Evolutionary conservation across 2,329 filamentous ascomycete genomes (phyloP).

Genomic region (Botrytis fragariae): DNA sequence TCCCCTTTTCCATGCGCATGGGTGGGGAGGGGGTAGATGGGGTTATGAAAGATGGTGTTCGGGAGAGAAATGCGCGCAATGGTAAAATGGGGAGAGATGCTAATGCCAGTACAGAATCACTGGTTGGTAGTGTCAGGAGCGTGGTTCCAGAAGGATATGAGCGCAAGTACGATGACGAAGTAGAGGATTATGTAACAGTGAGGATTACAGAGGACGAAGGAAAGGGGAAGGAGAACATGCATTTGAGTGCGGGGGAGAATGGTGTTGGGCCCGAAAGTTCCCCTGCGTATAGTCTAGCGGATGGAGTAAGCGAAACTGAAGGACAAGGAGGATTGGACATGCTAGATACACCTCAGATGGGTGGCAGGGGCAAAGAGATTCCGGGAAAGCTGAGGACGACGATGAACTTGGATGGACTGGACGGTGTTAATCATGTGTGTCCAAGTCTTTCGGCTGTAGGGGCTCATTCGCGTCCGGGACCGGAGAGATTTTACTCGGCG

Average conservation of each 20-base stretch:
- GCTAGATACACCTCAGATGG: background rate
- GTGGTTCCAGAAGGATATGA: background rate
- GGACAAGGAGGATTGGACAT: background rate
- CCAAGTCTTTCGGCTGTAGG: conserved; percentile 5
- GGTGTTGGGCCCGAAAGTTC: background rate
- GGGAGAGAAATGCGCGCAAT: background rate
- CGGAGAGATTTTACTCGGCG: background rate
- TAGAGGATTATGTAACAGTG: background rate
- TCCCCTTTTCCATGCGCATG: conserved; percentile 7
- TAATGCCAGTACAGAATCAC: conserved; percentile 1
- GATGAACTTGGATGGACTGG: background rate
- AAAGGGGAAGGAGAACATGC: background rate
- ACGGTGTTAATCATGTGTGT: background rate
- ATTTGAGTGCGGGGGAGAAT: too few species aligned
- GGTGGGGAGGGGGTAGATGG: conserved; percentile 4
- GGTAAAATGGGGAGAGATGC: background rate
- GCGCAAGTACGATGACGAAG: background rate
- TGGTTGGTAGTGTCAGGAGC: background rate
- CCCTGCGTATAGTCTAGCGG: background rate
- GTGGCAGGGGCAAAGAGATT: background rate
- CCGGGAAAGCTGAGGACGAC: too few species aligned
- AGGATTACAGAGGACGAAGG: background rate
- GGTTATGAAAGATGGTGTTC: background rate
- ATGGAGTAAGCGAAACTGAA: background rate
- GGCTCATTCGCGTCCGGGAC: background rate